Percentiles rank a stretch among this genome's conserved stretches.
Evolutionary conservation across 352 stramenopile genomes (phyloP).

Genomic region (Phytophthora tentaculata): DNA sequence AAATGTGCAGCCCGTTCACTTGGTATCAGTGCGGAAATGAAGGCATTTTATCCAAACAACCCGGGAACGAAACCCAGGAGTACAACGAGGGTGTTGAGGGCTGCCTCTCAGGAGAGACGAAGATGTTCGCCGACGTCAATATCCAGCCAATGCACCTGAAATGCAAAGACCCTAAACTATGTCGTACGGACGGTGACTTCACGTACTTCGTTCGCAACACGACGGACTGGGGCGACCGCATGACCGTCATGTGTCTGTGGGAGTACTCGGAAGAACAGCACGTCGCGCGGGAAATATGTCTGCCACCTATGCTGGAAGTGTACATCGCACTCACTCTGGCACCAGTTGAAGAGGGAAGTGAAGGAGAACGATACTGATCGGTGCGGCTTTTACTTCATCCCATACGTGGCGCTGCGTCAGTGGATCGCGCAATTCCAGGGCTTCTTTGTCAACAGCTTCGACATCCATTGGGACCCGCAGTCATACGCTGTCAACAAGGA

Average conservation of each 20-base stretch:
- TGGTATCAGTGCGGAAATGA: slow-evolving; percentile 84
- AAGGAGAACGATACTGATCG: slow-evolving; percentile 79
- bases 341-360: slow-evolving; percentile 58
- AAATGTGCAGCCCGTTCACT: slow-evolving; percentile 63
- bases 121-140: slow-evolving; percentile 75
- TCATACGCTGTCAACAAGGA: slow-evolving; percentile 71
- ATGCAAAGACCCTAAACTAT: slow-evolving; percentile 63
- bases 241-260: slow-evolving; percentile 87
- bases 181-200: slow-evolving; percentile 59
- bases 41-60: slow-evolving; percentile 44
- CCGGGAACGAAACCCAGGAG: slow-evolving; percentile 40
- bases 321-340: slow-evolving; percentile 64
- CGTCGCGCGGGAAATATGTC: slow-evolving; percentile 59
- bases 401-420: slow-evolving; percentile 73
- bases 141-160: slow-evolving; percentile 74
- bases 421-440: slow-evolving; percentile 83
- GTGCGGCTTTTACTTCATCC: slow-evolving; percentile 87
- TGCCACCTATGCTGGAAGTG: slow-evolving; percentile 80
- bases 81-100: slow-evolving; percentile 64
- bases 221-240: slow-evolving; percentile 82
- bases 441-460: slow-evolving; percentile 87
- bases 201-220: slow-evolving; percentile 84
- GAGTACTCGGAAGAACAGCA: slow-evolving; percentile 66
- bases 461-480: slow-evolving; percentile 73
- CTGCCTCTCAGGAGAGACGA: slow-evolving; percentile 68